Conservation (phyloP, 2,329 filamentous ascomycete species). For the Fusarium annulatum region DNA sequence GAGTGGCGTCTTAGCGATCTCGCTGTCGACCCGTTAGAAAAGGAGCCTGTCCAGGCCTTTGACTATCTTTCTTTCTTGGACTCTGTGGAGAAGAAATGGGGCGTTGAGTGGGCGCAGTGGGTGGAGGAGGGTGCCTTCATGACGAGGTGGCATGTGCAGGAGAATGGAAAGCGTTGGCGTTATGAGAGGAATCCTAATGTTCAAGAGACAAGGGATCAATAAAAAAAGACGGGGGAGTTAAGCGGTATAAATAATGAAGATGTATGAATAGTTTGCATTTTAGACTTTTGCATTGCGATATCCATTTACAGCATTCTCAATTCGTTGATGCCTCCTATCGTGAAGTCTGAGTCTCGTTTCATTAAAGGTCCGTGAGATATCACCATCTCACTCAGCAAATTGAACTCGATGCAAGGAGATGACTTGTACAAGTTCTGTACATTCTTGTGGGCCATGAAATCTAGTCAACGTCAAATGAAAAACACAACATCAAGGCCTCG, state of each 20-base stretch:
- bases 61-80: slow-evolving; percentile 40
- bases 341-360: not conserved
- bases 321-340: not conserved
- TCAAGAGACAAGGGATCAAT: slow-evolving; percentile 5
- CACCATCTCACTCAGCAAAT: not conserved
- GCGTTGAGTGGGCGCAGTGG: slow-evolving; percentile 45
- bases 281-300: not conserved
- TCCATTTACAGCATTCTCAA: not conserved
- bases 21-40: slow-evolving; percentile 43
- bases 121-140: slow-evolving; percentile 48
- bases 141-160: slow-evolving; percentile 50
- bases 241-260: slow-evolving; percentile 1
- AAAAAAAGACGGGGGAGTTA: not conserved
- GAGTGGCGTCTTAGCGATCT: slow-evolving; percentile 50
- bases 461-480: too few relatives aligned
- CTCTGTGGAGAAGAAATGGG: slow-evolving; percentile 40
- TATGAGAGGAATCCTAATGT: slow-evolving; percentile 33
- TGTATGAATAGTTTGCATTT: slow-evolving; percentile 4
- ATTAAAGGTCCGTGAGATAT: not conserved
- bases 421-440: too few relatives aligned
- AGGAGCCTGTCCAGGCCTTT: slow-evolving; percentile 40
- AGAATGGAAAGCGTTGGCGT: slow-evolving; percentile 50
- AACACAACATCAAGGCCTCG: not conserved
- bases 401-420: too few relatives aligned
- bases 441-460: too few relatives aligned